phyloP scores from a whole-genome alignment of 139 green algal genomes.

The Chlamydomonas schloesseri region DNA sequence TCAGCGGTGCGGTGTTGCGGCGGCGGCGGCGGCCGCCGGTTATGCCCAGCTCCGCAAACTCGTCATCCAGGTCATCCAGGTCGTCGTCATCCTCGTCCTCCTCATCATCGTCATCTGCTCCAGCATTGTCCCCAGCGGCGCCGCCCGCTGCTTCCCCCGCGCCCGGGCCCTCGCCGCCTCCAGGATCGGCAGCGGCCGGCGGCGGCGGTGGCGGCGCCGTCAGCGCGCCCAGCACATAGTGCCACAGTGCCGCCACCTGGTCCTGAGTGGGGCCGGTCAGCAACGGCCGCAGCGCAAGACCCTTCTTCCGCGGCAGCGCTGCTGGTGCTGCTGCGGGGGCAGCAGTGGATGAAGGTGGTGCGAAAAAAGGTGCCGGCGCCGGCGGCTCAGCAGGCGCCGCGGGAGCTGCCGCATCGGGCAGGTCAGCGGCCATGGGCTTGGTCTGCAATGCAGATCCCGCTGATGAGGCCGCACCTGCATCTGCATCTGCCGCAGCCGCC shows the following conservation, averaged over 20 bases:
- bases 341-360: neutral
- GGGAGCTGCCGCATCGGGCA: too few relatives aligned
- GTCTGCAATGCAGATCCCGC: too few relatives aligned
- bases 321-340: neutral
- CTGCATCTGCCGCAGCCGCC: too few relatives aligned
- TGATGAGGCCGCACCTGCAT: too few relatives aligned
- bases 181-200: too few relatives aligned
- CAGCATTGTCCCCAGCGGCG: neutral
- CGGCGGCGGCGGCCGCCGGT: neutral
- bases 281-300: neutral
- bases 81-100: too few relatives aligned
- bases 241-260: conserved; percentile 6
- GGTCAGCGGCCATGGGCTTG: too few relatives aligned
- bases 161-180: neutral
- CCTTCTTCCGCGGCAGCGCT: neutral
- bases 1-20: neutral
- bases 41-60: too few relatives aligned
- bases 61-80: too few relatives aligned
- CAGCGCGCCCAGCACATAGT: neutral
- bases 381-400: too few relatives aligned
- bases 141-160: neutral
- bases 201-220: neutral
- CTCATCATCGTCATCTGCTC: too few relatives aligned
- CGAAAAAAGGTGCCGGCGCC: too few relatives aligned
- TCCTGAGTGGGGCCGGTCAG: neutral